phyloP scores from a whole-genome alignment of 495 filamentous ascomycete species.

The Penicillium daleae region DNA sequence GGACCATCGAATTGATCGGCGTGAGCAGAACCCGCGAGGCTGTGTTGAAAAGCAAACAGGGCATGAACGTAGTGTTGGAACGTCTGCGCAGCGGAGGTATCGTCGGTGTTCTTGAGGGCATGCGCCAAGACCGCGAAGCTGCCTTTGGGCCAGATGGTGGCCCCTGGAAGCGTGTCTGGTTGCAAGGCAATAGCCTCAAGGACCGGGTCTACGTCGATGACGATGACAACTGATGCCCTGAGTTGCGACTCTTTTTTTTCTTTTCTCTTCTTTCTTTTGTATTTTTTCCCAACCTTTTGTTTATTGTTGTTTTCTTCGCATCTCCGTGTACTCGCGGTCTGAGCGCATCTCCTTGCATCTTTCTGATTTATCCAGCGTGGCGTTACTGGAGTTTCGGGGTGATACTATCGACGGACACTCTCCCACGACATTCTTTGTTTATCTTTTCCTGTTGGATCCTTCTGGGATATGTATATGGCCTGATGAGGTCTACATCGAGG shows the following conservation, averaged over 20 bases:
- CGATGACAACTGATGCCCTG: slow-evolving; percentile 33
- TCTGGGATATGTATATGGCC: slow-evolving; percentile 4
- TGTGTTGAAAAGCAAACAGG: slow-evolving; percentile 84
- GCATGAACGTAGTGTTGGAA: slow-evolving; percentile 93
- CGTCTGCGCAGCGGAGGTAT: slow-evolving; percentile 80
- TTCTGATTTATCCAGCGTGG: slow-evolving; percentile 36
- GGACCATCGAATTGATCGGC: slow-evolving; percentile 88
- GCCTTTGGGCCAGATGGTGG: slow-evolving; percentile 47
- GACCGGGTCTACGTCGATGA: slow-evolving; percentile 32
- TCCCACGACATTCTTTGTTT: slow-evolving; percentile 23
- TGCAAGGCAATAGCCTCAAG: slow-evolving; percentile 38
- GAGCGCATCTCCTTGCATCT: slow-evolving; percentile 17
- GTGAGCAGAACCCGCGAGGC: slow-evolving; percentile 81
- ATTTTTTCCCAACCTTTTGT: not conserved
- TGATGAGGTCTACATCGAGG: not conserved
- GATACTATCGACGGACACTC: slow-evolving; percentile 31
- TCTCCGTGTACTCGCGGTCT: not conserved
- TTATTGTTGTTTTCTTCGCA: not conserved
- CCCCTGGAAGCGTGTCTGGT: slow-evolving; percentile 55
- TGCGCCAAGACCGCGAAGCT: slow-evolving; percentile 68
- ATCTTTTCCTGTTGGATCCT: not conserved
- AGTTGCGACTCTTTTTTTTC: slow-evolving; percentile 21
- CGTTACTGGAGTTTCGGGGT: slow-evolving; percentile 39
- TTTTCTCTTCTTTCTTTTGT: slow-evolving; percentile 4
- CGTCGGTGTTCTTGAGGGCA: slow-evolving; percentile 82